Conservation (phyloP, 495 filamentous ascomycete genomes). For the Aspergillus ostianus region DNA sequence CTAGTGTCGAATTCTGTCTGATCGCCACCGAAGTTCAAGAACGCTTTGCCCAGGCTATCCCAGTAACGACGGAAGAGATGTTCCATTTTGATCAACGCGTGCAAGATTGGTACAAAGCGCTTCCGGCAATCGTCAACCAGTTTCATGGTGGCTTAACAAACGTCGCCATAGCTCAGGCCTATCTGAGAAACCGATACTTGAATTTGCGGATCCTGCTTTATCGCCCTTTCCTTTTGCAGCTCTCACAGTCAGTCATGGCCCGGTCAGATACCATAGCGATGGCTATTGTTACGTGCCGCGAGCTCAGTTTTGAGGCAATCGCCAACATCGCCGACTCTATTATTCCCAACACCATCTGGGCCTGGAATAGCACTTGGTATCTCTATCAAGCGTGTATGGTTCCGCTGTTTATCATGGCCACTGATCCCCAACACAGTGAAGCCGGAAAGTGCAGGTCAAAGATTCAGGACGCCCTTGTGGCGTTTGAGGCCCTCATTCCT, state of each 20-base stretch:
- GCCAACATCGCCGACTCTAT: constrained; percentile 7
- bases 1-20: constrained; percentile 11
- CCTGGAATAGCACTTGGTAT: constrained; percentile 14
- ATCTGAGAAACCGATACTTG: constrained; percentile 11
- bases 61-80: not conserved
- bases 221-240: constrained; percentile 8
- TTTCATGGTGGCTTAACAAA: constrained; percentile 2
- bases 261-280: not conserved
- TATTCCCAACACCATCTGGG: constrained; percentile 10
- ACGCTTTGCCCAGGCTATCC: constrained; percentile 10
- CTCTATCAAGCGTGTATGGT: constrained; percentile 16
- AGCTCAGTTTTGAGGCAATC: constrained; percentile 7
- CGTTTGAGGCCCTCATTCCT: too few species aligned
- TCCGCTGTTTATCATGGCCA: constrained; percentile 11
- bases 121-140: constrained; percentile 1
- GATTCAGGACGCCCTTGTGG: too few species aligned
- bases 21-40: constrained; percentile 10
- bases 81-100: constrained; percentile 3
- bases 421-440: too few species aligned
- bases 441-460: too few species aligned
- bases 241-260: not conserved
- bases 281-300: not conserved
- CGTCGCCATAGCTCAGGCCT: constrained; percentile 10
- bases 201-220: constrained; percentile 10
- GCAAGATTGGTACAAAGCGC: constrained; percentile 3